Base-by-base conservation (phyloP, 2,329 filamentous ascomycete species). In the Sclerotinia sclerotiorum region DNA sequence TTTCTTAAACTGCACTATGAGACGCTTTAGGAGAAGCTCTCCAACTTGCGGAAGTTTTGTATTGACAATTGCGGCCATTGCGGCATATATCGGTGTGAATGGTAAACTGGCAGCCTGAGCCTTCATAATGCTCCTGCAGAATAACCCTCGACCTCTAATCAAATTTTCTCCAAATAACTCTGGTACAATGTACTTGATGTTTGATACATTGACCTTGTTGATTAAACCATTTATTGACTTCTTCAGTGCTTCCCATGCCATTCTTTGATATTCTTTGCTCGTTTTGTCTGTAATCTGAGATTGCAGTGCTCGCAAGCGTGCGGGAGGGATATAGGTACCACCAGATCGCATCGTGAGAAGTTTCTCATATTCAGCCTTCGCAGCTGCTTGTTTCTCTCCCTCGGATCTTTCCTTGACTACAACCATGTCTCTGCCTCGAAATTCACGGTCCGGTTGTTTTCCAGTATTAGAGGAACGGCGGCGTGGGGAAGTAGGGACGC, bases 181-280 rank as follows among this genome's bases (percentile, higher is more conserved):
- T 1, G 94, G 94, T 32, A 98, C 93, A 71, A 99, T 97, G 77
- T 91, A 87, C 81, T 99, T 98, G 85, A 99, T 98, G 79, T 99
- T 99, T 46, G 91, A 92, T 68, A 94, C 92, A 80, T 98, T 98
- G 83, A 97, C 91, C 83, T 99, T 99, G 85, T 99, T 99, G 85
- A 99, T 97, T 73, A 99, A 82, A 75, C 95, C 95, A 78, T 99
- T 98, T 81, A 99, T 97, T 61, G 92, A 95, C 84, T 99, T 99
- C 83, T 99, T 99, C 77, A 99, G 83, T 17, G 94, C 94, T 80
- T 99, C 95, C 95, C 95, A 99, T 11, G 94, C 93, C 92, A 99
- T 97, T 75, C 95, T 92, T 85, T 98, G 95, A 78, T 97, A 98
- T 81, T 98, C 95, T 80, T 97, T 96, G 80, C 90, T 96, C 67